A percentile compares a stretch with the other conserved stretches of the same genome.
phyloP scores from a whole-genome alignment of 306 rosid genomes.

The Biancaea sappan region DNA sequence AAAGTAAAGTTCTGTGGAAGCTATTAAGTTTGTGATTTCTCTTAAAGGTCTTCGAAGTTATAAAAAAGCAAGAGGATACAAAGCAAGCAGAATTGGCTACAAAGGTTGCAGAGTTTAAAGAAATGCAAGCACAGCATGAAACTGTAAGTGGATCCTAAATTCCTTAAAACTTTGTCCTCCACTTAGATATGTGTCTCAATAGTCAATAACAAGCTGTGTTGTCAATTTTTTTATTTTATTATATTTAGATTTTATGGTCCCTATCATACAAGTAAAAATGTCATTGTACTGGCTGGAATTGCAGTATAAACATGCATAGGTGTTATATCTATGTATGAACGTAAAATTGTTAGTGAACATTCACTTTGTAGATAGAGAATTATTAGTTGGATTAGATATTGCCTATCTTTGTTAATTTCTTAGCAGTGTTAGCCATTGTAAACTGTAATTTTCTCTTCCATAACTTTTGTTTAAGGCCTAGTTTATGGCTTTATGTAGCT shows the following conservation, averaged over 20 bases:
- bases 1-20: background rate
- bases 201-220: background rate
- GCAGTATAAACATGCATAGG: background rate
- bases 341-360: background rate
- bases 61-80: constrained; percentile 82
- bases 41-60: constrained; percentile 61
- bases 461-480: background rate
- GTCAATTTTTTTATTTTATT: background rate
- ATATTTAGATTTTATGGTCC: background rate
- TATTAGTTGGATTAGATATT: background rate
- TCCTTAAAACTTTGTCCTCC: background rate
- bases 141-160: constrained; percentile 52
- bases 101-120: constrained; percentile 74
- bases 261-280: background rate
- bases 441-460: background rate
- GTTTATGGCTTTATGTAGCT: background rate
- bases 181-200: background rate
- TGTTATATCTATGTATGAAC: constrained; percentile 1
- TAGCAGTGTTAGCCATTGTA: background rate
- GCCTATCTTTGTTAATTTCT: background rate
- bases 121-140: constrained; percentile 78
- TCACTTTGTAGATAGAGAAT: background rate
- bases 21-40: background rate
- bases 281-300: background rate
- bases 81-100: constrained; percentile 66